Evolutionary conservation across 2,329 filamentous ascomycete species (phyloP).

Genomic region (Arachnomyces sp.): DNA sequence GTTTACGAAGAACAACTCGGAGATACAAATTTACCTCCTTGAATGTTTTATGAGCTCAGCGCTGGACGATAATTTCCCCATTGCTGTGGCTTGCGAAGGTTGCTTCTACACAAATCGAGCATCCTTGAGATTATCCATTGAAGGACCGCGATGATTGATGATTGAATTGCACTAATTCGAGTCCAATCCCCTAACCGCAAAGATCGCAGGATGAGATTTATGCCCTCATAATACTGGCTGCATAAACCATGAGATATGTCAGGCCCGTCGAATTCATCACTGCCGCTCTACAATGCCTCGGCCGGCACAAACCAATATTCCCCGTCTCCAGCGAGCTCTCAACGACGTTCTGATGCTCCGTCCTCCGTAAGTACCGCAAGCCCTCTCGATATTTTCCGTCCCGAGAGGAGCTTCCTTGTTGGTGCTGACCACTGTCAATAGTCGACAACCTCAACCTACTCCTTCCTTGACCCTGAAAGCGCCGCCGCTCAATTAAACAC

Average conservation of each 20-base stretch:
- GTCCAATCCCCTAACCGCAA: too few relatives aligned
- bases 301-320: conserved; percentile 19
- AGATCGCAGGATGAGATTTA: too few relatives aligned
- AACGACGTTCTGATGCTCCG: conserved; percentile 20
- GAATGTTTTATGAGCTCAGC: too few relatives aligned
- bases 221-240: too few relatives aligned
- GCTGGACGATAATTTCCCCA: too few relatives aligned
- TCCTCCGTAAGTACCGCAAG: conserved; percentile 28
- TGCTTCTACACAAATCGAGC: too few relatives aligned
- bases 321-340: conserved; percentile 24
- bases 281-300: conserved; percentile 50
- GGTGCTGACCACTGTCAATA: conserved; percentile 13
- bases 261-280: conserved; percentile 50
- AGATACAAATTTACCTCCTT: too few relatives aligned
- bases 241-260: conserved; percentile 52
- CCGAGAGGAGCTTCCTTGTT: conserved; percentile 6
- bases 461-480: conserved; percentile 66
- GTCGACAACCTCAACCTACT: conserved; percentile 45
- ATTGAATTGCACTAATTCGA: too few relatives aligned
- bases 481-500: conserved; percentile 70
- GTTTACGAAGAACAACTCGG: too few relatives aligned
- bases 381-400: conserved; percentile 14
- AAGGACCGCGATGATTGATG: too few relatives aligned
- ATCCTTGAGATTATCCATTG: too few relatives aligned
- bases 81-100: too few relatives aligned